Conservation (phyloP, 2,329 filamentous ascomycete species). For the Pyrenophora teres region DNA sequence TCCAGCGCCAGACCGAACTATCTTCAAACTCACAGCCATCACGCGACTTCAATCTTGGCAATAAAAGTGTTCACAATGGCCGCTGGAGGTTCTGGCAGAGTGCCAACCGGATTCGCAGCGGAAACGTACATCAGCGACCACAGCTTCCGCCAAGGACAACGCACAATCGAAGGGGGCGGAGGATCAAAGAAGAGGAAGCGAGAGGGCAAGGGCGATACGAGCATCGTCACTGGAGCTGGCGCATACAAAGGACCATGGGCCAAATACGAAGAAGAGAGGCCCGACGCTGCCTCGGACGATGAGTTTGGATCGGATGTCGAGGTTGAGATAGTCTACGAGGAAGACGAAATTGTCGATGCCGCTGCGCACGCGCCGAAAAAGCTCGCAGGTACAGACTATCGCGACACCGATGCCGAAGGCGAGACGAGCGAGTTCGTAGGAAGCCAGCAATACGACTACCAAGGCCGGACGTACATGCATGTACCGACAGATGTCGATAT, state of each 20-base stretch:
- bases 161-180: constrained; percentile 70
- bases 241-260: constrained; percentile 97
- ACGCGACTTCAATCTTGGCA: neutral
- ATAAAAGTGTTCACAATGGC: constrained; percentile 21
- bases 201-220: constrained; percentile 82
- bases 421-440: constrained; percentile 92
- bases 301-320: constrained; percentile 71
- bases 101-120: constrained; percentile 78
- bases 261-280: constrained; percentile 75
- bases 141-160: constrained; percentile 85
- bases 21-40: neutral
- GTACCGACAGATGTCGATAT: constrained; percentile 68
- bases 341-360: constrained; percentile 68
- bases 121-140: constrained; percentile 90
- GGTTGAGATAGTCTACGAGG: constrained; percentile 73
- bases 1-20: neutral
- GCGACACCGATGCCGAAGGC: constrained; percentile 50
- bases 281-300: constrained; percentile 65
- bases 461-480: constrained; percentile 97
- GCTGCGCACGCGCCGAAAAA: constrained; percentile 65
- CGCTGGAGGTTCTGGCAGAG: constrained; percentile 45
- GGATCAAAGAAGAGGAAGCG: constrained; percentile 74
- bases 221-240: constrained; percentile 81
- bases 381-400: constrained; percentile 60
- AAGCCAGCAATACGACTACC: constrained; percentile 82